Evolutionary conservation across 495 filamentous ascomycete species (phyloP), one percentile per base, ranked within the genome.

Genomic region (Podospora pseudopauciseta): DNA sequence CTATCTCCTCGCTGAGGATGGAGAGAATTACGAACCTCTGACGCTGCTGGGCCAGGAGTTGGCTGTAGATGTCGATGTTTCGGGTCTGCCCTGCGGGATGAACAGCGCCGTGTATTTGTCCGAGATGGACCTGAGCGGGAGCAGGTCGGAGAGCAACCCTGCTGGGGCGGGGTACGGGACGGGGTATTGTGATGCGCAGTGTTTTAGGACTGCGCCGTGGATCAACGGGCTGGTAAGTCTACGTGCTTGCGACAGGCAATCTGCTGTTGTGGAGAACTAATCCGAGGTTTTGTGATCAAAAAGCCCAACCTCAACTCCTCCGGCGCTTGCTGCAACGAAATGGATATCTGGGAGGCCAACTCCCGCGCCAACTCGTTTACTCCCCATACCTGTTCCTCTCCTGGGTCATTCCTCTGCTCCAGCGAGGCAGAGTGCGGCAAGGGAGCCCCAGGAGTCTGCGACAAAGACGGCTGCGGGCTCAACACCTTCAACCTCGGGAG

Each of bases 101-200:
- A 91, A 91, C 76, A 88, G 86, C 60, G 88, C 89, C 2, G 79
- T 91, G 15, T 91, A 90, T 75, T 80, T 91, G 39, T 84, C 85
- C 28, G 86, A 89, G 75, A 91, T 91, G 88, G 71, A 80, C 28
- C 69, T 71, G 3, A 80, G 84, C 32, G 88, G 88, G 61, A 86
- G 87, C 28, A 76, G 83, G 68, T 82, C 78, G 72, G 73, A 78
- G 16, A 74, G 85, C 39, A 91, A 90, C 77, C 80, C 84, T 28
- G 87, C 86, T 4, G 88, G 89, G 32, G 87, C 88, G 15, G 74
- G 80, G 16, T 91, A 89, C 76, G 89, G 88, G 16, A 87, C 87
- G 0, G 89, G 88, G 0, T 91, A 92, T 79, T 92, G 89, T 73
- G 89, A 91, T 72, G 84, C 87, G 6, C 88, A 91, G 71, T 91